Base-by-base conservation (phyloP, 192 early-diverging fungal species). In the Funneliformis geosporum region DNA sequence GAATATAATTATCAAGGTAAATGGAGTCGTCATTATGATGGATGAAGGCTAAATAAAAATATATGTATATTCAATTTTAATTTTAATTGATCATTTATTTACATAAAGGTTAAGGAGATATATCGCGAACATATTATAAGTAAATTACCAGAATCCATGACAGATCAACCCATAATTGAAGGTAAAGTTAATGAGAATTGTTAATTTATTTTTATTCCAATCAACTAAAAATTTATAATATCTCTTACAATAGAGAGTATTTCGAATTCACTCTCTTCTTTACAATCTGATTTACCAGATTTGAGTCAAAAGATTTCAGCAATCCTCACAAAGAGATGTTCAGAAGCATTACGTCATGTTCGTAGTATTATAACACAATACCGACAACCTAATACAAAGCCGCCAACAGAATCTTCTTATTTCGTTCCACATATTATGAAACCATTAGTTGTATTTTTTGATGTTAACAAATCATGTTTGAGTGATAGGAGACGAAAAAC, bases 371-470 rank as follows among this genome's bases (percentile, higher is more conserved):
- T 69, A 12, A 66, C 74, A 40, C 83, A 86, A 44, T 84, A 83
- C 59, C 65, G 86, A 28, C 81, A 86, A 44, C 82, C 85, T 18
- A 87, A 87, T 65, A 82, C 79, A 23, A 78, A 79, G 1, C 80
- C 85, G 2, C 89, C 89, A 16, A 81, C 50, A 2, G 87, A 89
- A 66, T 79, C 85, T 23, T 89, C 88, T 18, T 81, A 84, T 4
- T 90, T 88, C 80, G 85, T 90, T 14, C 75, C 86, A 4, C 70
- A 83, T 50, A 83, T 90, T 16, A 75, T 90, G 42, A 81, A 81
- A 39, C 89, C 89, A 8, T 82, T 88, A 6, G 44, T 21, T 8
- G 46, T 25, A 11, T 82, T 86, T 72, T 55, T 50, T 28, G 71
- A 80, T 16, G 72, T 84, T 25, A 80, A 86, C 43, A 81, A 82